Evolutionary conservation across 139 green algal species (phyloP), one percentile per base, ranked within the genome.

Genomic region (Edaphochlamys debaryana): DNA sequence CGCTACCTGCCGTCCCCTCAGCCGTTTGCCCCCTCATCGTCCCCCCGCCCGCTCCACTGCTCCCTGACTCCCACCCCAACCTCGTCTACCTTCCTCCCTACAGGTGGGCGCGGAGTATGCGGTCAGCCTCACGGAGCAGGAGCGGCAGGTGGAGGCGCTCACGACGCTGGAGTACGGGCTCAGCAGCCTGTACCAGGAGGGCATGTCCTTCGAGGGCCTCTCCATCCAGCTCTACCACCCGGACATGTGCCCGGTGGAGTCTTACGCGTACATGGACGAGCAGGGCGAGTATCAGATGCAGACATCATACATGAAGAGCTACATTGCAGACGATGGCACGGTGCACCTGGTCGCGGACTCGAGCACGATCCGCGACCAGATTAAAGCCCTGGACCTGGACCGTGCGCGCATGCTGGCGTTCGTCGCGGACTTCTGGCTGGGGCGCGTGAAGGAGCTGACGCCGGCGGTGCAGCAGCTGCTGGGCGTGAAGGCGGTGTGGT

Each of bases 401-500:
- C 86, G 92, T 1, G 95, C 95, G 9, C 89, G 91, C 38, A 88
- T 96, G 80, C 93, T 98, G 40, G 89, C 90, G 25, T 74, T 83
- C 66, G 88, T 96, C 69, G 67, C 89, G 41, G 70, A 80, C 60
- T 96, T 94, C 85, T 98, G 95, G 95, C 63, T 88, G 30, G 88
- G 88, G 45, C 89, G 93, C 27, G 91, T 95, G 77, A 86, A 88
- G 23, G 93, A 96, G 45, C 86, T 97, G 41, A 88, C 89, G 40
- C 72, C 83, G 2, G 86, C 91, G 25, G 84, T 97, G 66, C 84
- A 86, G 34, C 37, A 89, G 27, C 85, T 97, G 80, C 91, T 98
- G 82, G 92, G 93, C 17, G 92, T 97, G 72, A 80, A 93, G 78
- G 89, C 92, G 54, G 95, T 98, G 75, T 96, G 93, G 92, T 97